phyloP scores from a whole-genome alignment of 2,329 filamentous ascomycete genomes.

The Phyllosticta citribraziliensis region DNA sequence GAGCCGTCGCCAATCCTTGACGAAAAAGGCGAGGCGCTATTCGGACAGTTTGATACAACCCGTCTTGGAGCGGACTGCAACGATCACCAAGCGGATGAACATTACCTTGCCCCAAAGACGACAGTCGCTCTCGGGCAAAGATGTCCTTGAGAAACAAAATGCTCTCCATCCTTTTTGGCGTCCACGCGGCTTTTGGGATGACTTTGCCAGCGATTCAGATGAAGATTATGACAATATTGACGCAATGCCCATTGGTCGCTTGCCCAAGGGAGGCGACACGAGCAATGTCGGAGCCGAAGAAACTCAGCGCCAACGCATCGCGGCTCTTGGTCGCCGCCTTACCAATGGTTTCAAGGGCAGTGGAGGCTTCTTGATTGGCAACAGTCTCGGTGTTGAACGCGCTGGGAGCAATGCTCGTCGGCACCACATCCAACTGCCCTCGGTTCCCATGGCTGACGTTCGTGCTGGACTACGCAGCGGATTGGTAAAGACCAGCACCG shows the following conservation, averaged over 20 bases:
- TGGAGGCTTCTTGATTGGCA: conserved; percentile 42
- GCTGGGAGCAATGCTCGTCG: conserved; percentile 34
- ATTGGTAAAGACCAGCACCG: neutral
- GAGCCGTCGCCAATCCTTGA: conserved; percentile 30
- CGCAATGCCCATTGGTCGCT: conserved; percentile 10
- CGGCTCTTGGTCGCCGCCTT: conserved; percentile 20
- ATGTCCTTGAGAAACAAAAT: conserved; percentile 17
- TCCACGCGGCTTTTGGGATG: conserved; percentile 54
- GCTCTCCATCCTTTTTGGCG: conserved; percentile 53
- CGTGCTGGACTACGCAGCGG: neutral
- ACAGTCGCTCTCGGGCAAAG: conserved; percentile 16
- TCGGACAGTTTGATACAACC: conserved; percentile 36
- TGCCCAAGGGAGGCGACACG: conserved; percentile 39
- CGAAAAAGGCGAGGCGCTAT: conserved; percentile 36
- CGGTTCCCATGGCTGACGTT: conserved; percentile 16
- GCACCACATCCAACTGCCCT: conserved; percentile 23
- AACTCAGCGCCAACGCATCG: conserved; percentile 4
- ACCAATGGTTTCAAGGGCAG: conserved; percentile 30
- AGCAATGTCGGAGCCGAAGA: conserved; percentile 26
- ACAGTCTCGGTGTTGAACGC: conserved; percentile 46
- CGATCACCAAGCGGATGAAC: neutral
- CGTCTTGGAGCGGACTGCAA: conserved; percentile 22
- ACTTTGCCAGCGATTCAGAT: conserved; percentile 33
- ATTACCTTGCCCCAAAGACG: neutral
- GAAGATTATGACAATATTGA: conserved; percentile 22